phyloP scores from a whole-genome alignment of 2,329 filamentous ascomycete species.

The Aspergillus awamori region DNA sequence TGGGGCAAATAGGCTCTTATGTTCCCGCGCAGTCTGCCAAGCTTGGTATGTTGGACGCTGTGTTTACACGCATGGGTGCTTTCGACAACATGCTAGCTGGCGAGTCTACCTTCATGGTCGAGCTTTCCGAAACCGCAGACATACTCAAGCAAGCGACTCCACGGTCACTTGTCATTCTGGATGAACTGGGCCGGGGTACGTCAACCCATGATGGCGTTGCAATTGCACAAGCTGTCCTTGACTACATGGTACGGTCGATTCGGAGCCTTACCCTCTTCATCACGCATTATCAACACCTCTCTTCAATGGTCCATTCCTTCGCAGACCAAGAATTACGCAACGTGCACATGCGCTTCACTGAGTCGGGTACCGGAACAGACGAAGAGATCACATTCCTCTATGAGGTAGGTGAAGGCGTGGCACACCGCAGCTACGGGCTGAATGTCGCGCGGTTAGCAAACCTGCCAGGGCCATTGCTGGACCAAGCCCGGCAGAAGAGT shows the following conservation, averaged over 20 bases:
- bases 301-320: constrained; percentile 72
- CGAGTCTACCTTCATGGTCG: constrained; percentile 97
- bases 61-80: constrained; percentile 94
- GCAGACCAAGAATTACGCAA: constrained; percentile 70
- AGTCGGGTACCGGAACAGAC: constrained; percentile 56
- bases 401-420: constrained; percentile 85
- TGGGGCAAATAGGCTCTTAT: constrained; percentile 93
- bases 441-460: constrained; percentile 88
- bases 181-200: constrained; percentile 91
- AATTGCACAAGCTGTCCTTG: constrained; percentile 88
- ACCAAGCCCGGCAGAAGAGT: constrained; percentile 78
- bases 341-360: constrained; percentile 90
- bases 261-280: constrained; percentile 88
- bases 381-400: constrained; percentile 93
- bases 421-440: constrained; percentile 89
- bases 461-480: constrained; percentile 74
- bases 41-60: constrained; percentile 83
- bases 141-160: constrained; percentile 89
- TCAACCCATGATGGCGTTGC: constrained; percentile 95
- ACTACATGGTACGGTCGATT: constrained; percentile 75
- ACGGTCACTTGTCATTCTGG: constrained; percentile 83
- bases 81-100: constrained; percentile 94
- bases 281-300: constrained; percentile 91
- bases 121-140: constrained; percentile 86
- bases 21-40: constrained; percentile 76